A percentile compares a stretch with the other conserved stretches of the same genome.
phyloP scores from a whole-genome alignment of 495 filamentous ascomycete genomes.

The Penicillium arizonense region DNA sequence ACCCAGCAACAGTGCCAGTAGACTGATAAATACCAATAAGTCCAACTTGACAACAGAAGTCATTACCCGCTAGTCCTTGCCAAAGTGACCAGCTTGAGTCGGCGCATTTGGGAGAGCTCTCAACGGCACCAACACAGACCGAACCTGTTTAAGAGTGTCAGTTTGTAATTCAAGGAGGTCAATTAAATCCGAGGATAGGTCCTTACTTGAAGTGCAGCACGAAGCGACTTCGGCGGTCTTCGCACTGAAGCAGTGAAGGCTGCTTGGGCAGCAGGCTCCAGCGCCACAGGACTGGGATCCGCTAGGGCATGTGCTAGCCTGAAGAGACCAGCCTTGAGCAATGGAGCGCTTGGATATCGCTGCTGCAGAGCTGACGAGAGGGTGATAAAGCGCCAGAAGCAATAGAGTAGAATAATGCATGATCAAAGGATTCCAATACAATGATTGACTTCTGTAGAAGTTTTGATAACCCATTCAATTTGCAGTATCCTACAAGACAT shows the following conservation, averaged over 20 bases:
- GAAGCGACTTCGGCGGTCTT: slow-evolving; percentile 18
- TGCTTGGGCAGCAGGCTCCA: slow-evolving; percentile 18
- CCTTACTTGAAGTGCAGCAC: slow-evolving; percentile 17
- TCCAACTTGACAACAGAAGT: slow-evolving; percentile 19
- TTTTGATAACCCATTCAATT: no score
- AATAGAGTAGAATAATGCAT: no score
- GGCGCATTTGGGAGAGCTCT: slow-evolving; percentile 15
- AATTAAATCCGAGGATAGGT: not conserved
- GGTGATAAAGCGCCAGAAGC: not conserved
- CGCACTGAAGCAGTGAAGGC: slow-evolving; percentile 11
- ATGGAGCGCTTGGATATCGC: slow-evolving; percentile 3
- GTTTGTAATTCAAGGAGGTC: not conserved
- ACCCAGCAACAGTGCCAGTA: slow-evolving; percentile 13
- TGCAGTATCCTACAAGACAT: no score
- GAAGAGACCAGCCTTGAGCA: slow-evolving; percentile 18
- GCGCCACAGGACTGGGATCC: slow-evolving; percentile 14
- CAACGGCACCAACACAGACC: slow-evolving; percentile 15
- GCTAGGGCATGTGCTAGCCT: slow-evolving; percentile 13
- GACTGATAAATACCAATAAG: slow-evolving; percentile 15
- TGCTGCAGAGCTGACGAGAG: not conserved
- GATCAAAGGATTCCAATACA: no score
- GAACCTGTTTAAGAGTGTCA: not conserved
- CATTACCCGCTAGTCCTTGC: slow-evolving; percentile 18
- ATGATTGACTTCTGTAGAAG: no score
- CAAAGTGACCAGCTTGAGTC: slow-evolving; percentile 21